Base-by-base conservation (phyloP, 768 basidiomycete species). In the Termitomyces sp. region DNA sequence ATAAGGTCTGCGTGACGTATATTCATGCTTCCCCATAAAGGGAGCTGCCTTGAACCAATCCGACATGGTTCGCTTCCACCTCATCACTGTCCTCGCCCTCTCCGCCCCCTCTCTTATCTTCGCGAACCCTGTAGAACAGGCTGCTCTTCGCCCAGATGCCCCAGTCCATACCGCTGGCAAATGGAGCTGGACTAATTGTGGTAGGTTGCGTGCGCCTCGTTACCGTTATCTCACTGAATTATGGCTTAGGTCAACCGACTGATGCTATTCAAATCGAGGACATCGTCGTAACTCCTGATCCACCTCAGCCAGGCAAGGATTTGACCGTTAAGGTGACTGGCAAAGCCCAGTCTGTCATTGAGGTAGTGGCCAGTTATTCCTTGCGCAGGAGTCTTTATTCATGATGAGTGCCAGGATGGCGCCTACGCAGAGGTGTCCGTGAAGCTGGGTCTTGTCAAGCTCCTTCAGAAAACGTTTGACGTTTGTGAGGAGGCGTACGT, bases 401-500 rank as follows among this genome's bases (percentile, higher is more conserved):
- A 51, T 43, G 21, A 27, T 31, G 6, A 5, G 7, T 46, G 32
- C 9, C 61, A 98, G 95, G 87, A 95, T 5, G 97, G 97, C 5
- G 90, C 96, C 38, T 90, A 83, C 64, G 96, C 89, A 8, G 86
- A 95, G 62, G 94, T 99, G 4, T 73, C 74, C 1, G 96, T 99
- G 55, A 98, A 98, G 71, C 78, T 98, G n/a, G 97, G 97, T 25
- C 74, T 92, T 29, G 83, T 99, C 67, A 97, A 92, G 75, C 69
- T 98, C n/a, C 74, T 98, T 32, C 71, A 77, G 44, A 97, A 92
- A 75, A 67, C 62, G 17, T 96, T 98, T 63, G 92, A 98, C 62
- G 73, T 98, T 32, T 98, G 96, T 68, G 80, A 95, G 58, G 95
- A 98, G 73, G 94, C 95, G 92, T 97, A 77, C 66, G 95, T 83